A percentile compares a stretch with the other conserved stretches of the same genome.
Evolutionary conservation across 179 eudicot genomes (phyloP).

Genomic region (Dionaea muscipula): DNA sequence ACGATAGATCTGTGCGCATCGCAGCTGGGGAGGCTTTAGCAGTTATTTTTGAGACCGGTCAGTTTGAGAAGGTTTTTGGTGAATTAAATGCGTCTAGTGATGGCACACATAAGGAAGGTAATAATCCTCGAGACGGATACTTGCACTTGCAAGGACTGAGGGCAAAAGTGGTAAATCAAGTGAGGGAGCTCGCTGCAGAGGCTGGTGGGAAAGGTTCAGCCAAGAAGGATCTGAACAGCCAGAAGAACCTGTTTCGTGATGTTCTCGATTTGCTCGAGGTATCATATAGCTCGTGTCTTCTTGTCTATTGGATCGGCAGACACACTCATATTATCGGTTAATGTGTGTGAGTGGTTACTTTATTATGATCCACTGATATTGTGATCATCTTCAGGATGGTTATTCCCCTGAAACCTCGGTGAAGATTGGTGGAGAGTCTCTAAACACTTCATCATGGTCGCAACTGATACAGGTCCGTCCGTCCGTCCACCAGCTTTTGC

Average conservation of each 20-base stretch:
- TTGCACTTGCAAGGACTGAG: conserved; percentile 46
- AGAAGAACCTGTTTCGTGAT: conserved; percentile 67
- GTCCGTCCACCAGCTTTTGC: too few species aligned
- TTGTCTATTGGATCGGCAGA: too few species aligned
- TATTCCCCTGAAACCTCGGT: conserved; percentile 51
- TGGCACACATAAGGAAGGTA: conserved; percentile 20
- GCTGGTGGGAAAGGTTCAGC: conserved; percentile 87
- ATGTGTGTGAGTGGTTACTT: too few species aligned
- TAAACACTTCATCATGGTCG: conserved; percentile 65
- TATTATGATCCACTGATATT: too few species aligned
- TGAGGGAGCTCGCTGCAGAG: conserved; percentile 60
- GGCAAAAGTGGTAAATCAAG: conserved; percentile 63
- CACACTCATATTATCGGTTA: too few species aligned
- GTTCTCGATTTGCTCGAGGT: conserved; percentile 83
- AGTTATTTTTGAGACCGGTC: conserved; percentile 64
- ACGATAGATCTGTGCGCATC: conserved; percentile 75
- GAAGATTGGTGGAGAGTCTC: conserved; percentile 72
- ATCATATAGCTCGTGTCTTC: neutral
- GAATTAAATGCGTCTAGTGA: conserved; percentile 22
- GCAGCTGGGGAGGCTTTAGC: conserved; percentile 95
- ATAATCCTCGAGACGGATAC: conserved; percentile 24
- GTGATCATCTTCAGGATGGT: conserved; percentile 41
- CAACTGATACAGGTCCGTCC: conserved; percentile 55
- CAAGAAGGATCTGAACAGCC: conserved; percentile 83
- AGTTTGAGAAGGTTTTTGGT: conserved; percentile 45